Evolutionary conservation across 345 rosid genomes (phyloP), one percentile per base, ranked within the genome.

Genomic region (Moricandia arvensis): DNA sequence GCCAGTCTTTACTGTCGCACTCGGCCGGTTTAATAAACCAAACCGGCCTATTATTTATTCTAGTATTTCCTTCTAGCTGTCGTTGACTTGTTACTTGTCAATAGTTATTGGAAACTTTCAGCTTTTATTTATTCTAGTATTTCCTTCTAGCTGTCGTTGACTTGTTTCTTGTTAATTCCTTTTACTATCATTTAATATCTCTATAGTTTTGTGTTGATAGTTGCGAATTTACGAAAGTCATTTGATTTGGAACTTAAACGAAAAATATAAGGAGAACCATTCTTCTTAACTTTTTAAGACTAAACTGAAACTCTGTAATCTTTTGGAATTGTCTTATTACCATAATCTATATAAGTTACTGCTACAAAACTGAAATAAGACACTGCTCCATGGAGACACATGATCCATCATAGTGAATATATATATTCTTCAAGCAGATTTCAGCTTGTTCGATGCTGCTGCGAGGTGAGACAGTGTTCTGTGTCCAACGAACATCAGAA

Each of bases 401-500:
- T 17, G 34, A 45, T 41, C 66, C 43, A 24, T 45, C 24, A 62
- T 53, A 51, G 38, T 43, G 34, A 27, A 4, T 10, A 17, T 16
- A 33, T 29, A 58, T 38, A 47, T 71, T 60, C 38, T 75, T 87
- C 81, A 90, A 51, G 86, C 80, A 67, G 99, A 91, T 83, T 96
- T 96, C 81, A 91, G 71, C 81, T 96, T 96, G 80, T 94, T 35
- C 7, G 99, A 87, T 15, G 89, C 65, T 13, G 97, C 79, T 6
- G 99, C 94, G 66, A 91, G 83, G 74, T 89, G 83, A 27, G 98
- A 93, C 18, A 93, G 96, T 79, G 71, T 80, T 73, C 96, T 80
- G 85, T 93, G 99, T 51, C 99, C 99, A 0, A 88, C 93, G 16
- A 93, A 81, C 87, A 93, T 73, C 60, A 93, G 83, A 80, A 89